A percentile compares a stretch with the other conserved stretches of the same genome.
These are phyloP conservation scores for Leccinum olivaceopallidum DNA, from an alignment of 768 basidiomycete genomes.

Conservation along the genomic window DNA sequence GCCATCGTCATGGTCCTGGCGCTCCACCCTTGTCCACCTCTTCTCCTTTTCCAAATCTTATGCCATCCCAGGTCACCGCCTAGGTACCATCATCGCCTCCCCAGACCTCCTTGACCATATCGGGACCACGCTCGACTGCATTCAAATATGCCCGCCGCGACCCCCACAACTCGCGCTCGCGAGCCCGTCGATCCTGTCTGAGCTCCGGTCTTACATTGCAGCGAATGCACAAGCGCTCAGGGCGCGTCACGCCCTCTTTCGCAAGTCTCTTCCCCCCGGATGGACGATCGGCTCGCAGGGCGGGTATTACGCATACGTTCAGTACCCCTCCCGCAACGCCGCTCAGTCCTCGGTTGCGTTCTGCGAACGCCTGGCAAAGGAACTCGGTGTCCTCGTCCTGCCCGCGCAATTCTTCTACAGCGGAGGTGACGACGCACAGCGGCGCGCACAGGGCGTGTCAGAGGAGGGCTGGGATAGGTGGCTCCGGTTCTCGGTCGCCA, in stretches of 20 bases:
- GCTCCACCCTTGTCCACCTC: conserved; percentile 61
- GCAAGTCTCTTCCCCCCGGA: conserved; percentile 40
- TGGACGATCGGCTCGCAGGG: conserved; percentile 70
- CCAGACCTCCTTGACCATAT: conserved; percentile 49
- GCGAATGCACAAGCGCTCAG: conserved; percentile 49
- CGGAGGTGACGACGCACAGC: conserved; percentile 14
- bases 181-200: conserved; percentile 48
- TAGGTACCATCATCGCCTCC: conserved; percentile 70
- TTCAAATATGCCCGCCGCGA: conserved; percentile 80
- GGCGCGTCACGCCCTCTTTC: conserved; percentile 59
- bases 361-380: conserved; percentile 55
- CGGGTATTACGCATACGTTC: conserved; percentile 79
- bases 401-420: conserved; percentile 64
- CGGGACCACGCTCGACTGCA: conserved; percentile 68
- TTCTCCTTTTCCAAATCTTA: conserved; percentile 85
- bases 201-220: conserved; percentile 53
- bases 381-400: conserved; percentile 64
- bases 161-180: conserved; percentile 69
- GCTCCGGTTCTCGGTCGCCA: conserved; percentile 81
- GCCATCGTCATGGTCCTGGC: conserved; percentile 46
- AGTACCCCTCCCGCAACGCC: conserved; percentile 53
- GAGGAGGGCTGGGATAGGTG: conserved; percentile 53
- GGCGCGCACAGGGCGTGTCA: conserved; percentile 22
- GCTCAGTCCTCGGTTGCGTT: conserved; percentile 47
- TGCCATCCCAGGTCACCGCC: conserved; percentile 78